Conservation (phyloP, 768 basidiomycete genomes). For the Hemileccinum rubropunctum region DNA sequence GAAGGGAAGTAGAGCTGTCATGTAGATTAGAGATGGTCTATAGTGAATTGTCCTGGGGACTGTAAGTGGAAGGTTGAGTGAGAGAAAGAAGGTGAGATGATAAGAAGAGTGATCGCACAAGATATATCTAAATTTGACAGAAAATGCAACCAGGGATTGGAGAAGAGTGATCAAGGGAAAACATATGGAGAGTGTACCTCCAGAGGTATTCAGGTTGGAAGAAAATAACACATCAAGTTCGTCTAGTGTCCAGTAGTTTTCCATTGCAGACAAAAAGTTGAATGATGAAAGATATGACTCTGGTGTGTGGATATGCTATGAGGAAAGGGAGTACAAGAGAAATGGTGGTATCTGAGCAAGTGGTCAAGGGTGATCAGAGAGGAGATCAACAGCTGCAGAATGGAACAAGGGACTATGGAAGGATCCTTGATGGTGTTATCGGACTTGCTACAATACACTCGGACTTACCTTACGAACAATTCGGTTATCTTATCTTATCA, state of each 20-base stretch:
- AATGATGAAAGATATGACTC: background rate
- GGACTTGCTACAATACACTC: no score
- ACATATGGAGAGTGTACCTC: constrained; percentile 26
- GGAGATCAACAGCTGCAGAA: no score
- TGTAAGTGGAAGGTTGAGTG: constrained; percentile 10
- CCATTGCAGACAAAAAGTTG: constrained; percentile 20
- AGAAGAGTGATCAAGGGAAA: constrained; percentile 9
- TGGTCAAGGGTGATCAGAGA: no score
- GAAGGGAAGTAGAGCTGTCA: background rate
- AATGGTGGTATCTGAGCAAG: constrained; percentile 1
- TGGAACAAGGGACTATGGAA: no score
- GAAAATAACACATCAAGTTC: constrained; percentile 11
- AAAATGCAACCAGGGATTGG: constrained; percentile 5
- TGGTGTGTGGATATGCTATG: constrained; percentile 3
- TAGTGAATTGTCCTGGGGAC: constrained; percentile 6
- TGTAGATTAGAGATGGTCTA: background rate
- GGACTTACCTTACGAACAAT: no score
- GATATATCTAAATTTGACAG: constrained; percentile 11
- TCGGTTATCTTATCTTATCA: no score
- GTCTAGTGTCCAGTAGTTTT: constrained; percentile 17
- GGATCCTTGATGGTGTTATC: no score
- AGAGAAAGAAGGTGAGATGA: background rate
- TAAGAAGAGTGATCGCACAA: constrained; percentile 7
- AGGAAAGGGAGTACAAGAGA: background rate
- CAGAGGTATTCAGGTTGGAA: constrained; percentile 14